A percentile compares a stretch with the other conserved stretches of the same genome.
phyloP scores from a whole-genome alignment of 441 rosid genomes.

The Gossypium davidsonii region DNA sequence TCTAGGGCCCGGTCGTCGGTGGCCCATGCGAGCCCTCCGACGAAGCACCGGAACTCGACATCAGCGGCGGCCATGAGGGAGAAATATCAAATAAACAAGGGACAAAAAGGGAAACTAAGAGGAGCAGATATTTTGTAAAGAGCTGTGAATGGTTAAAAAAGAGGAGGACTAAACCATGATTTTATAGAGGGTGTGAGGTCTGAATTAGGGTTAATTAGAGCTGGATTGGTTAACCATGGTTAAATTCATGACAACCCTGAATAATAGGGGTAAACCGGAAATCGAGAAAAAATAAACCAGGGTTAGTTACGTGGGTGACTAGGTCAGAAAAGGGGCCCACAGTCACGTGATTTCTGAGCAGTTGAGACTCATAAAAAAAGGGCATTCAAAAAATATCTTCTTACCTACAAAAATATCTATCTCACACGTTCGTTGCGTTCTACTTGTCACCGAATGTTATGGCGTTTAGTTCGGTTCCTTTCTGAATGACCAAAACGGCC shows the following conservation, averaged over 20 bases:
- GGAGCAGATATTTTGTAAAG: neutral
- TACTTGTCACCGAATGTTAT: neutral
- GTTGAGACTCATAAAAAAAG: neutral
- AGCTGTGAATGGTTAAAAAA: neutral
- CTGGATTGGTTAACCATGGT: constrained; percentile 18
- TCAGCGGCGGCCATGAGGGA: constrained; percentile 46
- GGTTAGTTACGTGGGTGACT: neutral
- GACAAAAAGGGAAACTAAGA: neutral
- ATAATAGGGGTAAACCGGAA: neutral
- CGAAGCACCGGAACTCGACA: constrained; percentile 77
- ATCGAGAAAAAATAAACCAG: neutral
- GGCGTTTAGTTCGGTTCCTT: neutral
- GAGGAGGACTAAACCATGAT: constrained; percentile 5
- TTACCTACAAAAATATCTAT: neutral
- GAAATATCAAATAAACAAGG: neutral
- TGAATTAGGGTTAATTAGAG: constrained; percentile 27
- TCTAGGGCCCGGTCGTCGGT: constrained; percentile 56
- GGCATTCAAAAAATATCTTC: constrained; percentile 1
- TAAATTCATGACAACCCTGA: neutral
- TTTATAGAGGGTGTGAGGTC: constrained; percentile 22
- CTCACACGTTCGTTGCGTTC: neutral
- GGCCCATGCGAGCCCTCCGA: constrained; percentile 94
- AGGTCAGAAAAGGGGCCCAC: neutral
- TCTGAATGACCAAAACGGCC: neutral
- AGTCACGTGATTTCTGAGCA: constrained; percentile 2